phyloP scores from a whole-genome alignment of 352 stramenopile genomes.

The Pythium biforme region DNA sequence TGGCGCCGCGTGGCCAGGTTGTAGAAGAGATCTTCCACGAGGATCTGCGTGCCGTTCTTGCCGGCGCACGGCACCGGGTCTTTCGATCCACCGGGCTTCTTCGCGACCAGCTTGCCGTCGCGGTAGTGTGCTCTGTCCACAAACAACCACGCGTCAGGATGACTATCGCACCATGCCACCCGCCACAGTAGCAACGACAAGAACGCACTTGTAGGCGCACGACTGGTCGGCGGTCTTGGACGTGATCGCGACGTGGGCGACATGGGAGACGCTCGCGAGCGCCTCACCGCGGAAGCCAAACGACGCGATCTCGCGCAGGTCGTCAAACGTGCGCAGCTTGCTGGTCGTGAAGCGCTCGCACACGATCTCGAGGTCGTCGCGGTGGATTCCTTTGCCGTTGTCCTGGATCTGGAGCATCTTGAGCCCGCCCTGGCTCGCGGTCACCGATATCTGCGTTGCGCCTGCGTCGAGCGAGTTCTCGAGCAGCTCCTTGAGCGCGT shows the following conservation, averaged over 20 bases:
- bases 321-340: slow-evolving; percentile 95
- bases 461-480: slow-evolving; percentile 98
- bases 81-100: slow-evolving; percentile 55
- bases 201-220: slow-evolving; percentile 78
- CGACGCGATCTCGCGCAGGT: slow-evolving; percentile 93
- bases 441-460: slow-evolving; percentile 80
- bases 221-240: slow-evolving; percentile 75
- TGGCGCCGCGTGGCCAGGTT: slow-evolving; percentile 94
- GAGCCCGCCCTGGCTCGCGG: slow-evolving; percentile 82
- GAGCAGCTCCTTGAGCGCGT: slow-evolving; percentile 97
- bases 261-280: slow-evolving; percentile 96
- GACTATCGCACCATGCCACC: background rate
- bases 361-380: slow-evolving; percentile 92
- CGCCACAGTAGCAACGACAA: no score
- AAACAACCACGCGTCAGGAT: background rate
- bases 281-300: slow-evolving; percentile 99
- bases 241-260: slow-evolving; percentile 91
- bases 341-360: slow-evolving; percentile 98
- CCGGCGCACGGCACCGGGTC: slow-evolving; percentile 72
- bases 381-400: slow-evolving; percentile 92
- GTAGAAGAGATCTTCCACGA: slow-evolving; percentile 98
- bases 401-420: slow-evolving; percentile 95
- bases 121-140: slow-evolving; percentile 83
- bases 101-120: slow-evolving; percentile 87
- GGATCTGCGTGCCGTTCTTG: slow-evolving; percentile 80